phyloP scores from a whole-genome alignment of 768 basidiomycete genomes.

The Kwoniella mangroviensis region DNA sequence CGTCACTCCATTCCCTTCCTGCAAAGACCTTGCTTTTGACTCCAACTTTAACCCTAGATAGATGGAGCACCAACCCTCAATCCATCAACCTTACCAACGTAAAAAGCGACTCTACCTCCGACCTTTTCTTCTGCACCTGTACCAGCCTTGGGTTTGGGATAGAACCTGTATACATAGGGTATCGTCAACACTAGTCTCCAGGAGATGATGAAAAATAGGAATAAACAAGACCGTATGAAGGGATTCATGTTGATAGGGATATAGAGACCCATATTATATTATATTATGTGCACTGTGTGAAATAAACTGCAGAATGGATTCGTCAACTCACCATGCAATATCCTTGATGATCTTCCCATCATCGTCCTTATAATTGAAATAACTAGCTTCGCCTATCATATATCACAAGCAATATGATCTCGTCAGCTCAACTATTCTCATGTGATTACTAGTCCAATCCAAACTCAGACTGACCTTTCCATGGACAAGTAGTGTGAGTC shows the following conservation, averaged over 20 bases:
- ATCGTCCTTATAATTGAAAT: constrained; percentile 50
- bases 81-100: constrained; percentile 47
- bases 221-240: too few species aligned
- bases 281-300: too few species aligned
- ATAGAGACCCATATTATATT: too few species aligned
- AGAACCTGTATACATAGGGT: constrained; percentile 40
- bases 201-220: too few species aligned
- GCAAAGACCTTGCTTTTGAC: not conserved
- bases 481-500: constrained; percentile 51
- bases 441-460: not conserved
- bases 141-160: constrained; percentile 44
- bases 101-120: constrained; percentile 50
- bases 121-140: constrained; percentile 52
- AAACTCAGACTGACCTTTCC: constrained; percentile 48
- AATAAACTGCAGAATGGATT: too few species aligned
- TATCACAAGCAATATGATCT: not conserved
- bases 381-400: constrained; percentile 44
- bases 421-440: not conserved
- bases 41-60: not conserved
- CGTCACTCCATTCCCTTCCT: not conserved
- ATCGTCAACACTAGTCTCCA: too few species aligned
- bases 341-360: constrained; percentile 54
- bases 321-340: constrained; percentile 47
- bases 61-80: constrained; percentile 43
- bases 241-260: too few species aligned